phyloP scores from a whole-genome alignment of 1,284 basidiomycete species.

The Apiotrichum veenhuisii region DNA sequence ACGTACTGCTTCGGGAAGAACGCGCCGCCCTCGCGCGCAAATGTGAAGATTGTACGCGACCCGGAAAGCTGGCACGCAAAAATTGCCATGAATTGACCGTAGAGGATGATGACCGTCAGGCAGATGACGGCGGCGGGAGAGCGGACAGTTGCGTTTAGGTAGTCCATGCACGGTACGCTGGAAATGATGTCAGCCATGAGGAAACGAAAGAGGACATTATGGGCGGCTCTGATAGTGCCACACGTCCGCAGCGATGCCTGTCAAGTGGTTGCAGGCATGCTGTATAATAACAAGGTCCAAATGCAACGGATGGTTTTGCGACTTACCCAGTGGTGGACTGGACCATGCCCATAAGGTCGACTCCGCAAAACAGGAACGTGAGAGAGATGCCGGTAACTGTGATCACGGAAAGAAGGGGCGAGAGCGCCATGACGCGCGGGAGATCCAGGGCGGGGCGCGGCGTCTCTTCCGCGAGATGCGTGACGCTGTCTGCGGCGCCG shows the following conservation, averaged over 20 bases:
- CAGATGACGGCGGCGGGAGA: background rate
- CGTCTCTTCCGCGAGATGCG: slow-evolving; percentile 8
- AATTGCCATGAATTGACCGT: slow-evolving; percentile 4
- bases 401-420: slow-evolving; percentile 3
- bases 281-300: too few relatives aligned
- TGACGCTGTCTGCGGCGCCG: slow-evolving; percentile 1
- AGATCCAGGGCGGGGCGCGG: slow-evolving; percentile 1
- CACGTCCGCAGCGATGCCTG: too few relatives aligned
- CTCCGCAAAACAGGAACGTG: too few relatives aligned
- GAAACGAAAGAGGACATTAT: too few relatives aligned
- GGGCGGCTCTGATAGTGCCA: too few relatives aligned
- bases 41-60: background rate
- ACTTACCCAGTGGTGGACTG: too few relatives aligned
- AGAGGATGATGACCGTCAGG: slow-evolving; percentile 4
- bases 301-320: too few relatives aligned
- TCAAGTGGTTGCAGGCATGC: too few relatives aligned
- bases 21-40: slow-evolving; percentile 10
- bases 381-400: background rate
- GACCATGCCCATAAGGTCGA: background rate
- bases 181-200: too few relatives aligned
- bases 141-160: background rate
- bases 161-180: too few relatives aligned
- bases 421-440: slow-evolving; percentile 1
- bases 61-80: slow-evolving; percentile 5
- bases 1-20: slow-evolving; percentile 3